phyloP scores from a whole-genome alignment of 345 rosid genomes.

The Ricinus communis region DNA sequence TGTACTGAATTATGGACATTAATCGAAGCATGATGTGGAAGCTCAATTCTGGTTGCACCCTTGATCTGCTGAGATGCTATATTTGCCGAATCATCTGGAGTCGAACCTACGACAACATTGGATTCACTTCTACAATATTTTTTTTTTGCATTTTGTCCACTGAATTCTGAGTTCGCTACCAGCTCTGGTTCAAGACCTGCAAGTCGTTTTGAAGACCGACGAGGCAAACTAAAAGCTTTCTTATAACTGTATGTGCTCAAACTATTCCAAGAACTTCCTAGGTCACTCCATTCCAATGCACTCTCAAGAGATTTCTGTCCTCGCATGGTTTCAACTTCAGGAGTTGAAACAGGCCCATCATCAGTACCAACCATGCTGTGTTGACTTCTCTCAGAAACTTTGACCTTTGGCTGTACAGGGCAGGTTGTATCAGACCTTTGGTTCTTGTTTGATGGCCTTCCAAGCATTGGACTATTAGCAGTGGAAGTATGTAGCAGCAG shows the following conservation, averaged over 20 bases:
- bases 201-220: slow-evolving; percentile 33
- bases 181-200: slow-evolving; percentile 22
- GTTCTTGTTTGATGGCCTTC: no score
- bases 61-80: slow-evolving; percentile 24
- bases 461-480: no score
- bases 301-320: slow-evolving; percentile 21
- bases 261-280: slow-evolving; percentile 21
- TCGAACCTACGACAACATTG: background rate
- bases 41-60: background rate
- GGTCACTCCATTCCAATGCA: slow-evolving; percentile 10
- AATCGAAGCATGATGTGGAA: slow-evolving; percentile 9
- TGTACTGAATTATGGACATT: background rate
- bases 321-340: slow-evolving; percentile 28
- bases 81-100: slow-evolving; percentile 10
- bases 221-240: slow-evolving; percentile 19
- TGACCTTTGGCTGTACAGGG: slow-evolving; percentile 8
- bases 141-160: slow-evolving; percentile 1
- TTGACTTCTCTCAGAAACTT: slow-evolving; percentile 19
- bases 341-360: slow-evolving; percentile 14
- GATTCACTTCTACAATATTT: background rate
- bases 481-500: no score
- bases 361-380: slow-evolving; percentile 20
- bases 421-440: slow-evolving; percentile 13
- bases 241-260: slow-evolving; percentile 17
- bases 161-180: background rate